Base-by-base conservation (phyloP, 2,329 filamentous ascomycete species). In the Alternaria rosae region DNA sequence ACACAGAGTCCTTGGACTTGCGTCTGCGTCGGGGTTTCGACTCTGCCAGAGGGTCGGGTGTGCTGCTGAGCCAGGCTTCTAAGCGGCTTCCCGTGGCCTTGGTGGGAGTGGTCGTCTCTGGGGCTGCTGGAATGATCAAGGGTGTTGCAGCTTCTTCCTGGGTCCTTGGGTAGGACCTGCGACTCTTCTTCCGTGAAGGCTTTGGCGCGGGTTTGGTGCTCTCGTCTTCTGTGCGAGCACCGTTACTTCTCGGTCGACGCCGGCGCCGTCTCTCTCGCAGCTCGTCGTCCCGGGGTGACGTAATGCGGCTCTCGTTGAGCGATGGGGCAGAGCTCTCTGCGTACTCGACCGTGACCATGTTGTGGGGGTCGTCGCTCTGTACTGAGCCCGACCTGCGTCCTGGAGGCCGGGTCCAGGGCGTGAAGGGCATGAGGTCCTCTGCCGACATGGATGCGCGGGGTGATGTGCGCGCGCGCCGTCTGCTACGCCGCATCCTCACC, bases 61-160 rank as follows among this genome's bases (percentile, higher is more conserved):
- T 87, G 54, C 80, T 80, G 3, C 83, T 84, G 6, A 90, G 82
- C 88, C 88, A 90, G 51, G 87, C 85, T 75, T 89, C 86, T 25
- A 90, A 85, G 50, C 86, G 86, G 54, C 71, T 83, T 20, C 79
- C 81, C 58, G 83, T 82, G 13, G 84, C 79, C 47, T 83, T 83
- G 57, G 58, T 66, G 20, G 80, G 73, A 5, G 47, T 51, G 47
- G 81, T 77, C 21, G 81, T 80, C 51, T 76, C 60, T 32, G 65
- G 55, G 25, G 61, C 43, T 25, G 65, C 61, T 30, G 69, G 61
- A 20, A 73, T 67, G 11, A 61, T 65, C 48, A 68, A 58, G 48
- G 51, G 67, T 52, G 59, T 51, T 23, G 67, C 56, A 23, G 67
- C 65, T 23, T 70, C 65, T 28, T 73, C 70, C 13, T 76, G 70